Evolutionary conservation across 208 protist species (phyloP).

Genomic region (Trypanosoma lewisi): DNA sequence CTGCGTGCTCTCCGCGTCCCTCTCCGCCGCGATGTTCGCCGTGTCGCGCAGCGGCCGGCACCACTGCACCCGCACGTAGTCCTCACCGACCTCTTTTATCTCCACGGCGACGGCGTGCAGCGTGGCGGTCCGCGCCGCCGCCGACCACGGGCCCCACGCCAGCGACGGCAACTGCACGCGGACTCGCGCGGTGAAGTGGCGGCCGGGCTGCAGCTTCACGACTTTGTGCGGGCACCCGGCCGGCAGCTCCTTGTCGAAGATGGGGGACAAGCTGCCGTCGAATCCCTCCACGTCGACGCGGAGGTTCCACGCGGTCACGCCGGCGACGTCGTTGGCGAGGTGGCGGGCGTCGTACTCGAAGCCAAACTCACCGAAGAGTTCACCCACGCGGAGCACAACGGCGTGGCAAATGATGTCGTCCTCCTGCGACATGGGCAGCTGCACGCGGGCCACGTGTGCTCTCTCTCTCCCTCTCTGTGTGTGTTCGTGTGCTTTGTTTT

Average conservation of each 20-base stretch:
- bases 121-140: constrained; percentile 44
- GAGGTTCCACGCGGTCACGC: constrained; percentile 70
- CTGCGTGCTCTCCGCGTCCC: constrained; percentile 40
- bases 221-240: constrained; percentile 58
- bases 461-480: not conserved
- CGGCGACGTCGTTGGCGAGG: constrained; percentile 24
- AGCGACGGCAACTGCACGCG: constrained; percentile 40
- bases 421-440: not conserved
- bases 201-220: constrained; percentile 72
- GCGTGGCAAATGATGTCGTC: constrained; percentile 54
- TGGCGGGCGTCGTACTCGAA: constrained; percentile 33
- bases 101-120: constrained; percentile 49
- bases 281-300: constrained; percentile 12
- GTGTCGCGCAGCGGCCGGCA: constrained; percentile 47
- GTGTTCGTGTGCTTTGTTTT: too few species aligned
- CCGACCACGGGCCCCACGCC: constrained; percentile 77
- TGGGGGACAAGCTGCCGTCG: constrained; percentile 1
- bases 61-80: constrained; percentile 84
- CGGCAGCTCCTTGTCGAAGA: constrained; percentile 51
- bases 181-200: constrained; percentile 55
- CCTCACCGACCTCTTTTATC: constrained; percentile 76
- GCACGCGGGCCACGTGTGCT: not conserved
- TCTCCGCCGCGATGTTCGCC: constrained; percentile 41
- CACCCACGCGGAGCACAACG: constrained; percentile 78
- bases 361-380: constrained; percentile 88